Base-by-base conservation (phyloP, 2,329 filamentous ascomycete genomes). In the Alternaria metachromatica region DNA sequence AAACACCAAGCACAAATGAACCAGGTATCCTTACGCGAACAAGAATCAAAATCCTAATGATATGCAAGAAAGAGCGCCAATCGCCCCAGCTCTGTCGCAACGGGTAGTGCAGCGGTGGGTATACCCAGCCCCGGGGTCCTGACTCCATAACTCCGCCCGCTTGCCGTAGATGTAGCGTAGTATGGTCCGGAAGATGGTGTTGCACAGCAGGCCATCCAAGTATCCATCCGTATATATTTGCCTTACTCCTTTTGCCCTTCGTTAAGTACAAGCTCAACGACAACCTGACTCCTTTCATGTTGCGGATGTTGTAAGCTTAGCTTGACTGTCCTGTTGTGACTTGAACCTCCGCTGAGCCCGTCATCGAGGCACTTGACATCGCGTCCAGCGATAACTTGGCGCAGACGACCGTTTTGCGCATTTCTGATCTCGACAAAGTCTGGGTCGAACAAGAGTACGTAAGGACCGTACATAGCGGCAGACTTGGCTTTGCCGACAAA, bases 351-450 rank as follows among this genome's bases (percentile, higher is more conserved):
- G 63, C 70, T 71, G 55, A 78, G 59, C 62, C 76, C 75, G 75
- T 96, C 94, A 78, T 99, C 96, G 10, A 99, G 85, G 72, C 94
- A 93, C 67, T 92, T 90, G 53, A 99, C 93, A 75, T 97, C 94
- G 66, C 92, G 87, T 0, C 96, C 96, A 0, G 94, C 91, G 71
- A 99, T 97, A 62, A 99, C 96, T 82, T 99, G 96, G 72, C 96
- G 88, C 67, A 99, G 80, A 20, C 96, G 88, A 0, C 96, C 96
- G 75, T 98, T 98, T 83, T 97, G 93, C 18, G 96, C 96, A 74
- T 99, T 98, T 58, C 96, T 89, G 57, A 99, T 93, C 82, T 99
- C 96, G 51, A 99, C 93, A 72, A 98, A 99, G 80, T 98, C 95
- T 21, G 92, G 91, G 78, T 97, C 96, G 82, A 98, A 97, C 5